Conservation (phyloP, 805 yeast genomes). For the Cyberlindnera euphorbiiphila region DNA sequence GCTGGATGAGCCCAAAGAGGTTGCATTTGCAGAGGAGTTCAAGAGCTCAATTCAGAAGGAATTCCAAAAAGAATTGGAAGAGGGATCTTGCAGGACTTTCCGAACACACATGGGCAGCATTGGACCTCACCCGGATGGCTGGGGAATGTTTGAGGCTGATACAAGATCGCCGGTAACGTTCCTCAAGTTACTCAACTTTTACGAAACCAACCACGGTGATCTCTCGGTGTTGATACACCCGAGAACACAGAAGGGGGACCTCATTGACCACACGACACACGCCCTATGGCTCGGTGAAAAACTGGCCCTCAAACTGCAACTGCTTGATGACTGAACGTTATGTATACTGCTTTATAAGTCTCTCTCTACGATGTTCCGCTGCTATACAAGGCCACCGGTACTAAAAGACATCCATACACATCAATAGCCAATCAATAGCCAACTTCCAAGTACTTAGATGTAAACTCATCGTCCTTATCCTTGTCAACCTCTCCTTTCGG, state of each 20-base stretch:
- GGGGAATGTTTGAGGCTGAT: slow-evolving; percentile 56
- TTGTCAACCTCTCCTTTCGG: no score
- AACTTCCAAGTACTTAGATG: no score
- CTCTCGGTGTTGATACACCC: slow-evolving; percentile 57
- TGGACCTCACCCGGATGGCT: slow-evolving; percentile 52
- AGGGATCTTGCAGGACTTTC: slow-evolving; percentile 40
- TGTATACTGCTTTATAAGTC: no score
- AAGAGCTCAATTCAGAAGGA: slow-evolving; percentile 38
- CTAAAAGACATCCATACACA: no score
- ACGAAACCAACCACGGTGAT: slow-evolving; percentile 48
- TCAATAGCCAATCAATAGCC: no score
- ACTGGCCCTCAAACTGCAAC: slow-evolving; percentile 20
- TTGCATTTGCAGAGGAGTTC: slow-evolving; percentile 34
- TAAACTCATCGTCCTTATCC: no score
- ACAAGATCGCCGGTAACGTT: slow-evolving; percentile 44
- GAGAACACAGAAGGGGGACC: slow-evolving; percentile 34
- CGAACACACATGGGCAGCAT: slow-evolving; percentile 44
- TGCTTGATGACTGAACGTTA: slow-evolving; percentile 5
- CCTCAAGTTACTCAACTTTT: slow-evolving; percentile 43
- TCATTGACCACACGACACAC: slow-evolving; percentile 47
- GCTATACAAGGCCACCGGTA: no score
- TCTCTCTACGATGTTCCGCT: no score
- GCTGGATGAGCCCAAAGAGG: slow-evolving; percentile 28
- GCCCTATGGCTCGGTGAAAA: slow-evolving; percentile 59
- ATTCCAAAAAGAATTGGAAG: slow-evolving; percentile 37